Evolutionary conservation across 2,329 filamentous ascomycete species (phyloP), one percentile per base, ranked within the genome.

Genomic region (Microsporum ferrugineum): DNA sequence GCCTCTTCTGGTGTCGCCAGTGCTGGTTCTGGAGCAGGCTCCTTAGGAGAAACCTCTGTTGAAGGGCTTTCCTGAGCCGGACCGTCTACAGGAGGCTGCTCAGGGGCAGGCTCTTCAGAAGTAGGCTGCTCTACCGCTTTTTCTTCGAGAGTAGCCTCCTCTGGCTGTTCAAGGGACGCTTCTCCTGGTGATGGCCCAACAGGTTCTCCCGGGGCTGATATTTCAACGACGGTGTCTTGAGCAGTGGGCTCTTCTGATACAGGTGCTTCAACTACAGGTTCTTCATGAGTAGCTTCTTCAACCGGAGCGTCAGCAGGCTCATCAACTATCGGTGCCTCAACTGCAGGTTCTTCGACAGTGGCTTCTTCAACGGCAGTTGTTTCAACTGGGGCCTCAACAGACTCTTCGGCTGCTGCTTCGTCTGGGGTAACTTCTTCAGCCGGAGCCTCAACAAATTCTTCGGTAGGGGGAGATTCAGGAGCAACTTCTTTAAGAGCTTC

Each of bases 181-280:
- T 23, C 17, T 23, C 17, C 17, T 23, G 17, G 17, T 23, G 17
- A 23, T 23, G 17, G 17, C 17, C 17, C 17, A 23, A 43, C 39
- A 12, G 39, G 39, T 31, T 53, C 47, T 53, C 4, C 47, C 12
- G 17, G 23, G 12, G 34, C 39, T 61, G 47, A 29, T 10, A 2
- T 58, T 53, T 63, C 60, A 33, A 5, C 60, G 55, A 59, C 17
- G 43, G 53, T 60, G 23, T 23, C 38, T 33, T 61, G 57, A 38
- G 59, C 58, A 27, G 57, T 49, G 4, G 61, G 36, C 7, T 55
- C 55, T 59, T 65, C 62, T 39, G 57, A 34, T 33, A 57, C 10
- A n/a, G 55, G n/a, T 17, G 63, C 62, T 47, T 57, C 58, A 29
- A 49, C 59, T 23, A 59, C 56, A 12, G 63, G 60, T 63, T 66